phyloP scores from a whole-genome alignment of 169 alveolate species.

The Eimeria praecox region DNA sequence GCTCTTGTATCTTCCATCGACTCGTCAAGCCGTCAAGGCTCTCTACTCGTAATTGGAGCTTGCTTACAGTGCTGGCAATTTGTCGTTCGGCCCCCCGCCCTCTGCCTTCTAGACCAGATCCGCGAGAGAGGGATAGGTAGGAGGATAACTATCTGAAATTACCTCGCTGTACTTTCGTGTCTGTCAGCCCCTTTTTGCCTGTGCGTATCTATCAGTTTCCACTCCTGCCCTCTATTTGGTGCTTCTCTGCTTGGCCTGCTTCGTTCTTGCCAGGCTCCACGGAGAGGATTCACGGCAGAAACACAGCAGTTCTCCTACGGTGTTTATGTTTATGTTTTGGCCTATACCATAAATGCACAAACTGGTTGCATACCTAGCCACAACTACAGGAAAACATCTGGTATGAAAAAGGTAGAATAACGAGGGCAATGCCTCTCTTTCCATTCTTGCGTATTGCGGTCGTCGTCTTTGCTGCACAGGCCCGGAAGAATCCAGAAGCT shows the following conservation, averaged over 20 bases:
- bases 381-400: not conserved
- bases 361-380: not conserved
- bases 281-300: not conserved
- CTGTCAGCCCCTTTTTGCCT: not conserved
- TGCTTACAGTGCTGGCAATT: conserved; percentile 54
- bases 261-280: not conserved
- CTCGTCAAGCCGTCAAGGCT: conserved; percentile 26
- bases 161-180: not conserved
- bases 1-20: not conserved
- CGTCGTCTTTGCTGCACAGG: not conserved
- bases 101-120: conserved; percentile 18
- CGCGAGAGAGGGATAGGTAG: conserved; percentile 27
- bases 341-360: not conserved
- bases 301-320: not conserved
- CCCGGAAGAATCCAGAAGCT: not conserved
- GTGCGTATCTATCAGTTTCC: not conserved
- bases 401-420: not conserved
- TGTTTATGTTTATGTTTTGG: not conserved
- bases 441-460: not conserved
- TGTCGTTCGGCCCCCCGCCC: conserved; percentile 6
- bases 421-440: not conserved
- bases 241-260: not conserved
- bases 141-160: not conserved
- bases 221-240: not conserved
- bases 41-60: not conserved